A percentile compares a stretch with the other conserved stretches of the same genome.
These are phyloP conservation scores for Penicillium sp. DNA, from an alignment of 2,329 filamentous ascomycete species.

Conservation along the genomic window DNA sequence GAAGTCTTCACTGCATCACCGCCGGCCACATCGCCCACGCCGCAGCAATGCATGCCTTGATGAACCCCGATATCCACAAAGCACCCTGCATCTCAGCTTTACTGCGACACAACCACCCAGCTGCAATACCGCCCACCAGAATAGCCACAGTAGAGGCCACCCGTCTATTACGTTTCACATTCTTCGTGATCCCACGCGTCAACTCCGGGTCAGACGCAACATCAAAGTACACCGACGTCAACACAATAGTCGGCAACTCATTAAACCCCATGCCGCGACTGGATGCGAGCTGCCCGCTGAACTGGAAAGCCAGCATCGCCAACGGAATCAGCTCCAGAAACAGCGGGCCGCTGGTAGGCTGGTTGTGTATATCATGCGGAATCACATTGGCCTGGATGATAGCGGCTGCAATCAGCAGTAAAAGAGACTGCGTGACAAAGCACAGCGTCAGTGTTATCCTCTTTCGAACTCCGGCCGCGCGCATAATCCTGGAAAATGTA, in stretches of 20 bases:
- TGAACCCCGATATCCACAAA: conserved; percentile 40
- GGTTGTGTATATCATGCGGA: conserved; percentile 25
- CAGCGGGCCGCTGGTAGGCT: conserved; percentile 22
- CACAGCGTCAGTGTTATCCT: conserved; percentile 37
- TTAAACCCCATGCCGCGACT: conserved; percentile 39
- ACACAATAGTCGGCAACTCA: conserved; percentile 44
- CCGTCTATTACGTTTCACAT: conserved; percentile 37
- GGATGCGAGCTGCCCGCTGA: conserved; percentile 41
- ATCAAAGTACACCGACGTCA: conserved; percentile 46
- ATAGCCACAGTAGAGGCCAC: conserved; percentile 35
- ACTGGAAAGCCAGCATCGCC: conserved; percentile 42
- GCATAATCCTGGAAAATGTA: conserved; percentile 36
- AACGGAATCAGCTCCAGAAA: conserved; percentile 42
- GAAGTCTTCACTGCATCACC: neutral
- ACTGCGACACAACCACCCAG: conserved; percentile 41
- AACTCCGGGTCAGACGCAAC: conserved; percentile 41
- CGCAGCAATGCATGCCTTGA: conserved; percentile 36
- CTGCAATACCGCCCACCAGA: conserved; percentile 38
- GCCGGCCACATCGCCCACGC: conserved; percentile 37
- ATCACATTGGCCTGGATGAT: conserved; percentile 38
- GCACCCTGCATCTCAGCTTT: conserved; percentile 41
- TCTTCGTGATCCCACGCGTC: conserved; percentile 29
- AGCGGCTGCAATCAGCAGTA: conserved; percentile 38
- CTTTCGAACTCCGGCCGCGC: conserved; percentile 29
- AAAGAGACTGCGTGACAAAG: conserved; percentile 37